Conservation (phyloP, 306 rosid species). For the Vigna mungo region DNA sequence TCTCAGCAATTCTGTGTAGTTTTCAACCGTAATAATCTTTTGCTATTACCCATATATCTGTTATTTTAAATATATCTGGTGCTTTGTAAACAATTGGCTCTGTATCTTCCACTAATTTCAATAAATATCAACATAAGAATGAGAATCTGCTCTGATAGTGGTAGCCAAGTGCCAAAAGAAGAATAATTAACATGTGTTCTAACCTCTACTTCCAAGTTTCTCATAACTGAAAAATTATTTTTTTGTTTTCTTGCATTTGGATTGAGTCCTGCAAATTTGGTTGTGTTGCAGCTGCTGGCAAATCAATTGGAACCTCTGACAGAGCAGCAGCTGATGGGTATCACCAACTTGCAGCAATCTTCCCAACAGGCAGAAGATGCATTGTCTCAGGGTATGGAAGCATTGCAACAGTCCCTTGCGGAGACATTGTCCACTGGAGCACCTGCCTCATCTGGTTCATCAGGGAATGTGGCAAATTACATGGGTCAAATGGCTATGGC, state of each 20-base stretch:
- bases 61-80: too few species aligned
- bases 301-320: conserved; percentile 95
- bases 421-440: conserved; percentile 85
- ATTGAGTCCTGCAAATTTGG: conserved; percentile 37
- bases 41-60: too few species aligned
- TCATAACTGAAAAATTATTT: neutral
- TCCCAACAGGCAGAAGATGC: conserved; percentile 99
- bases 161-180: neutral
- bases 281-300: conserved; percentile 81
- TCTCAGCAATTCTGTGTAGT: too few species aligned
- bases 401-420: conserved; percentile 90
- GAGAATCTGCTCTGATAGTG: too few species aligned
- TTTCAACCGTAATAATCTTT: too few species aligned
- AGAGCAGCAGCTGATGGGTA: conserved; percentile 85
- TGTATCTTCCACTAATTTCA: too few species aligned
- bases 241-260: conserved; percentile 29
- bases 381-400: conserved; percentile 98
- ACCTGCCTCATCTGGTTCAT: conserved; percentile 79
- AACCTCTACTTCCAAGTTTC: neutral
- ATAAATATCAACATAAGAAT: too few species aligned
- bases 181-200: neutral
- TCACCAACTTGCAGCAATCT: conserved; percentile 90
- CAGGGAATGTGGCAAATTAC: conserved; percentile 93
- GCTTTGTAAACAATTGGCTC: too few species aligned
- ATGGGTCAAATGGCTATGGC: conserved; percentile 99